Evolutionary conservation across 2,329 filamentous ascomycete genomes (phyloP).

Genomic region (Eutypa lata): DNA sequence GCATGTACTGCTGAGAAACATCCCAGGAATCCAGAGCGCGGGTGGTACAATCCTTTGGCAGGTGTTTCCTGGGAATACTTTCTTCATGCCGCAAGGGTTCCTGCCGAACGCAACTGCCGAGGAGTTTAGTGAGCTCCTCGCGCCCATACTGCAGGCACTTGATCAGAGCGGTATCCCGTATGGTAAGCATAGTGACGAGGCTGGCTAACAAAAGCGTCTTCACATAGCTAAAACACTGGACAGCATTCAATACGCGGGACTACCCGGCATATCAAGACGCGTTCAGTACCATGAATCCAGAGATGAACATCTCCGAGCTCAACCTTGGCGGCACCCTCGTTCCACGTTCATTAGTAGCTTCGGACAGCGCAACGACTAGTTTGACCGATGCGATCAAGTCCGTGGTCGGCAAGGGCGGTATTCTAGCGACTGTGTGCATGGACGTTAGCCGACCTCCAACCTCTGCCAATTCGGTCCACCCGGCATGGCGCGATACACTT

Average conservation of each 20-base stretch:
- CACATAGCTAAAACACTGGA: not conserved
- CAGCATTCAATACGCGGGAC: not conserved
- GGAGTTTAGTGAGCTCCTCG: constrained; percentile 5
- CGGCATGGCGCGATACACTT: constrained; percentile 29
- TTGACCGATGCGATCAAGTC: constrained; percentile 26
- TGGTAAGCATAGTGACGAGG: constrained; percentile 1
- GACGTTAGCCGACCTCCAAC: constrained; percentile 19
- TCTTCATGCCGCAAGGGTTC: constrained; percentile 6
- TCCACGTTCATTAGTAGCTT: constrained; percentile 4
- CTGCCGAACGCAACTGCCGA: constrained; percentile 7
- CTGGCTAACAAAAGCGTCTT: not conserved
- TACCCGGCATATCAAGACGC: constrained; percentile 10
- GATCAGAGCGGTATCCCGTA: constrained; percentile 10
- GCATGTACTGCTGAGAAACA: constrained; percentile 1
- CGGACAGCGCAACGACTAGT: not conserved
- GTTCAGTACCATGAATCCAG: constrained; percentile 4
- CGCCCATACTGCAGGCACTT: constrained; percentile 8
- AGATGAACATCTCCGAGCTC: constrained; percentile 10
- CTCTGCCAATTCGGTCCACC: constrained; percentile 27
- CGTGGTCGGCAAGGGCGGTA: constrained; percentile 22
- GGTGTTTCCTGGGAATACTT: constrained; percentile 3
- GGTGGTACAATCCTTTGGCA: constrained; percentile 6
- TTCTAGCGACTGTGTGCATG: constrained; percentile 24
- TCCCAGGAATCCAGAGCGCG: constrained; percentile 4
- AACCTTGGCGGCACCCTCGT: constrained; percentile 14